These are phyloP conservation scores for Colletotrichum sp. DNA, from an alignment of 2,329 filamentous ascomycete species.

Conservation along the genomic window DNA sequence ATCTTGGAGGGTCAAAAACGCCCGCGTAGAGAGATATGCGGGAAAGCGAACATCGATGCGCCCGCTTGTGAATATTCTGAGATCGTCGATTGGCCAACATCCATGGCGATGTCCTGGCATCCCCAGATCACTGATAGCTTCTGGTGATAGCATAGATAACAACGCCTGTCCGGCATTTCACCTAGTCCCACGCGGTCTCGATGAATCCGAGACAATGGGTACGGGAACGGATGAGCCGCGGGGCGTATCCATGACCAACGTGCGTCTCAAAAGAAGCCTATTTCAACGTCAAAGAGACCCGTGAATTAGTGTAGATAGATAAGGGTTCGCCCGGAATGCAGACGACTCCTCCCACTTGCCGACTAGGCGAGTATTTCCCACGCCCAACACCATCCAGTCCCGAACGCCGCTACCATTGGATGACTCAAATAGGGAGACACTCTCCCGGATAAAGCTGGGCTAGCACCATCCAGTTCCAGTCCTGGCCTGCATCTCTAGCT, in stretches of 20 bases:
- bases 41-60: background rate
- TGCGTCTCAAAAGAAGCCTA: slow-evolving; percentile 2
- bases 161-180: background rate
- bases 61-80: background rate
- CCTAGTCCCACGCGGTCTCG: background rate
- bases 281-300: slow-evolving; percentile 1
- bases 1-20: background rate
- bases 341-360: background rate
- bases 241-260: background rate
- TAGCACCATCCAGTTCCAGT: slow-evolving; percentile 35
- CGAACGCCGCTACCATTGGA: background rate
- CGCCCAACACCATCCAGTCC: background rate
- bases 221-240: background rate
- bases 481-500: slow-evolving; percentile 27
- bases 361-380: background rate
- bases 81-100: background rate
- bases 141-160: slow-evolving; percentile 11
- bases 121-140: background rate
- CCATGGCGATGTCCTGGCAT: background rate
- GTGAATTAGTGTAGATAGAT: background rate
- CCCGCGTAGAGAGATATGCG: background rate
- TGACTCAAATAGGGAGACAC: slow-evolving; percentile 31
- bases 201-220: background rate
- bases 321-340: background rate
- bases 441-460: slow-evolving; percentile 30